Conservation (phyloP, 2,329 filamentous ascomycete genomes). For the Penicillium crustosum region DNA sequence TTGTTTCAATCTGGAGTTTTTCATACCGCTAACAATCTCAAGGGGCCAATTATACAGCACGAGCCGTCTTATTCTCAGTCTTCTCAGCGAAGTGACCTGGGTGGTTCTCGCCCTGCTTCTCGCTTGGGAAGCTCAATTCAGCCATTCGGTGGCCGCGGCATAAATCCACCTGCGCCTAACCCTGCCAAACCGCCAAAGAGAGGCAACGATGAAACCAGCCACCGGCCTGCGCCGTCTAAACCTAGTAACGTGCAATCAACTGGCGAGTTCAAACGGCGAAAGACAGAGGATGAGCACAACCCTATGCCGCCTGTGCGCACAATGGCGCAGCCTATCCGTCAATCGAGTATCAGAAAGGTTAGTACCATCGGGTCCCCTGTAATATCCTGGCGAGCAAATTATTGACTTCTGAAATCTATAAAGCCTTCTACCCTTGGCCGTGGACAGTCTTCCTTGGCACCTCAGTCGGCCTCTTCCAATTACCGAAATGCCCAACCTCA, state of each 20-base stretch:
- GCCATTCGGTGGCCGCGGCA: conserved; percentile 57
- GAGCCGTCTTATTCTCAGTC: conserved; percentile 31
- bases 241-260: conserved; percentile 59
- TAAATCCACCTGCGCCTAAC: conserved; percentile 63
- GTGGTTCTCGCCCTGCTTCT: conserved; percentile 52
- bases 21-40: conserved; percentile 6
- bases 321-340: conserved; percentile 81
- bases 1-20: background rate
- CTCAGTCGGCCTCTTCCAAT: conserved; percentile 33
- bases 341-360: conserved; percentile 73
- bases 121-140: conserved; percentile 47
- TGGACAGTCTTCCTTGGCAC: conserved; percentile 36
- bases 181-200: conserved; percentile 75
- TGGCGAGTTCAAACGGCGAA: conserved; percentile 74
- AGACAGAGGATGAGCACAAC: conserved; percentile 71
- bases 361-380: conserved; percentile 22
- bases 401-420: conserved; percentile 25
- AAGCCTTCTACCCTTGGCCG: conserved; percentile 43
- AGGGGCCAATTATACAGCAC: conserved; percentile 30
- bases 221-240: conserved; percentile 42
- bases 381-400: background rate
- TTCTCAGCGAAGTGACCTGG: conserved; percentile 50
- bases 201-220: conserved; percentile 59
- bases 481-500: conserved; percentile 53
- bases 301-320: conserved; percentile 62